Percentiles rank a stretch among this genome's conserved stretches.
Evolutionary conservation across 2,329 filamentous ascomycete genomes (phyloP).

Genomic region (Pezicula rhizophila): DNA sequence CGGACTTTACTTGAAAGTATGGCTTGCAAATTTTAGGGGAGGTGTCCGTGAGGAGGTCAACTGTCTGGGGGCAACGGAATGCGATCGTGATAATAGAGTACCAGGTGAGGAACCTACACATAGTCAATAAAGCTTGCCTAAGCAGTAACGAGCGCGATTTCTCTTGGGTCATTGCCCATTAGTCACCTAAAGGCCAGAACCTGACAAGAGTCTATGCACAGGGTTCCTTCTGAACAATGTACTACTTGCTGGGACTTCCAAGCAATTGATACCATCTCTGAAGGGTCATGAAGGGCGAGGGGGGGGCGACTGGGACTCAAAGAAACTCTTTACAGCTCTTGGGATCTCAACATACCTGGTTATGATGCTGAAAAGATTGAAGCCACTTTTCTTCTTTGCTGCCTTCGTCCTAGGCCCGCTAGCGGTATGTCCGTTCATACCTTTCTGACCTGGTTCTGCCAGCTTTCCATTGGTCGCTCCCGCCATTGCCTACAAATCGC

Average conservation of each 20-base stretch:
- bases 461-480: slow-evolving; percentile 31
- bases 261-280: too few species aligned
- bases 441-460: slow-evolving; percentile 25
- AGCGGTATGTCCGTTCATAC: slow-evolving; percentile 32
- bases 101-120: slow-evolving; percentile 70
- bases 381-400: slow-evolving; percentile 16
- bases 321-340: too few species aligned
- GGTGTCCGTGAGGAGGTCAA: slow-evolving; percentile 59
- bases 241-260: too few species aligned
- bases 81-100: slow-evolving; percentile 75
- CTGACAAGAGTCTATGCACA: too few species aligned
- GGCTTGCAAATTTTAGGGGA: slow-evolving; percentile 78
- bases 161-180: too few species aligned
- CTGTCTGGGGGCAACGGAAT: slow-evolving; percentile 72
- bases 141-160: too few species aligned
- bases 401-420: slow-evolving; percentile 27
- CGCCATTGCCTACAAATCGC: slow-evolving; percentile 27
- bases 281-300: too few species aligned
- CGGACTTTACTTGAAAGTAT: slow-evolving; percentile 62
- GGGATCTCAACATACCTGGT: slow-evolving; percentile 42
- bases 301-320: too few species aligned
- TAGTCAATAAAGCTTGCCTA: background rate
- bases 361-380: slow-evolving; percentile 39
- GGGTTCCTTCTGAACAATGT: too few species aligned
- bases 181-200: too few species aligned